These are phyloP conservation scores for Suhomyces ambrosiae DNA, from an alignment of 1,139 yeast genomes.

Conservation along the genomic window DNA sequence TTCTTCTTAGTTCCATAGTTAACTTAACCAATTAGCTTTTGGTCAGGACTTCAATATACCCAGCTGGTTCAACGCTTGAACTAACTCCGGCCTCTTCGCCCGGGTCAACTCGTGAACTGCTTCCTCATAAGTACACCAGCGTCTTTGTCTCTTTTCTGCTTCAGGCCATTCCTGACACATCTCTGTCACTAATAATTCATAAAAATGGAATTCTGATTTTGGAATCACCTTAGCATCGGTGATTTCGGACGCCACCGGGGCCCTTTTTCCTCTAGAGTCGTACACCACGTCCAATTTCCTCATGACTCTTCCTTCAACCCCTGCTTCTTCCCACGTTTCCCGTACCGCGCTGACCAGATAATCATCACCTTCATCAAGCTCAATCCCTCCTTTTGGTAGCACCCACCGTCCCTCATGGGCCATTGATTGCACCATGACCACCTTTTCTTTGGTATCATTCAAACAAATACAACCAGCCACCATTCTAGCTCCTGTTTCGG, in stretches of 20 bases:
- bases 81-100: slow-evolving; percentile 69
- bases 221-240: slow-evolving; percentile 51
- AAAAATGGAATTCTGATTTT: slow-evolving; percentile 81
- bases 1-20: too few species aligned
- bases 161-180: slow-evolving; percentile 80
- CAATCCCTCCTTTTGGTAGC: slow-evolving; percentile 95
- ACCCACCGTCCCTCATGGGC: slow-evolving; percentile 75
- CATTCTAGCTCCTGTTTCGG: slow-evolving; percentile 71
- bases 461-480: slow-evolving; percentile 91
- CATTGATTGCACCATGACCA: slow-evolving; percentile 76
- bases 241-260: slow-evolving; percentile 47
- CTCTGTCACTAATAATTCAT: slow-evolving; percentile 64
- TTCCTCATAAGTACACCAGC: slow-evolving; percentile 76
- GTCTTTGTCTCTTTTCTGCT: slow-evolving; percentile 53
- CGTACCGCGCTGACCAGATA: slow-evolving; percentile 63
- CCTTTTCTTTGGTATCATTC: slow-evolving; percentile 55
- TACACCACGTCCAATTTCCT: slow-evolving; percentile 62
- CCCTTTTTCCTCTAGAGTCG: slow-evolving; percentile 68
- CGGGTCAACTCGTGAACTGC: slow-evolving; percentile 65
- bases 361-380: slow-evolving; percentile 72
- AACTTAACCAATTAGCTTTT: too few species aligned
- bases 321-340: slow-evolving; percentile 99
- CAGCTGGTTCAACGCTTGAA: slow-evolving; percentile 63
- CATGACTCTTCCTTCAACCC: slow-evolving; percentile 67
- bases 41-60: slow-evolving; percentile 29